Conservation (phyloP, 441 rosid species). For the Croton setiger region DNA sequence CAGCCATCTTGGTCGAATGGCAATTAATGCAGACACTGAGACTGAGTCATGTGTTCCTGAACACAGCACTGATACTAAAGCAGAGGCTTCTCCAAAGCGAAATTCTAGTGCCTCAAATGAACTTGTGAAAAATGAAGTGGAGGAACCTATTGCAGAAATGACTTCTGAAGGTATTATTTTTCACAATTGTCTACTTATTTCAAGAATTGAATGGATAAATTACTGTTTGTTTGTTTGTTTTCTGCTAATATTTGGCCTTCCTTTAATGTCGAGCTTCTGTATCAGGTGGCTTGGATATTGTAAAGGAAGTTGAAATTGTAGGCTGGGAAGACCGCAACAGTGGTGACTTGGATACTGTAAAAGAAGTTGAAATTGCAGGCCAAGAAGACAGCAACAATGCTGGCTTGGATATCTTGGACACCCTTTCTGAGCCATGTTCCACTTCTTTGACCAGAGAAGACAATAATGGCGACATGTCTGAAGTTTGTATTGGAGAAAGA, state of each 20-base stretch:
- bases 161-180: constrained; percentile 41
- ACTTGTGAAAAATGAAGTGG: constrained; percentile 27
- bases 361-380: constrained; percentile 32
- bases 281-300: constrained; percentile 40
- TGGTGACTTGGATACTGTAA: constrained; percentile 19
- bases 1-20: constrained; percentile 31
- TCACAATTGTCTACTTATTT: constrained; percentile 18
- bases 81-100: constrained; percentile 22
- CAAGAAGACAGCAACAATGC: constrained; percentile 31
- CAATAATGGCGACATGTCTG: constrained; percentile 26
- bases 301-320: constrained; percentile 31
- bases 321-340: constrained; percentile 31
- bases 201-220: constrained; percentile 13
- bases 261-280: constrained; percentile 11
- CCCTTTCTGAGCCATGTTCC: constrained; percentile 27
- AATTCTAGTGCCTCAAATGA: constrained; percentile 27
- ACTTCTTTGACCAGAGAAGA: constrained; percentile 27
- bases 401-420: constrained; percentile 12
- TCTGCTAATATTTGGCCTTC: constrained; percentile 7
- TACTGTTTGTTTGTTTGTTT: constrained; percentile 6
- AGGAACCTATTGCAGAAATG: constrained; percentile 28
- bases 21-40: constrained; percentile 28
- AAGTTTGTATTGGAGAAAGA: constrained; percentile 30
- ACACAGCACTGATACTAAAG: constrained; percentile 24
- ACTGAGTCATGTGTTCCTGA: constrained; percentile 32